phyloP scores from a whole-genome alignment of 164 flowering plant genomes.

The Macadamia tetraphylla region DNA sequence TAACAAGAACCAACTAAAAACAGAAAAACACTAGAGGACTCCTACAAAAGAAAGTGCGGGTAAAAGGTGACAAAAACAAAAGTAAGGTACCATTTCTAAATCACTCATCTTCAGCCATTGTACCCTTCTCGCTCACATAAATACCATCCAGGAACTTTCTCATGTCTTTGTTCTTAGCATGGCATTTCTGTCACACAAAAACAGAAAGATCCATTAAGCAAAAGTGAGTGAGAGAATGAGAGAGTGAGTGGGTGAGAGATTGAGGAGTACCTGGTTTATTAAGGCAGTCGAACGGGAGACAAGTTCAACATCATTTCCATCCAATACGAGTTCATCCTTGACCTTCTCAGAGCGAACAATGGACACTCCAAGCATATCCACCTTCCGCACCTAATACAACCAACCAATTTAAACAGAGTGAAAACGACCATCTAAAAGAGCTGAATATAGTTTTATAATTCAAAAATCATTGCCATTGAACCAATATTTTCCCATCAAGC shows the following conservation, averaged over 20 bases:
- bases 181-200: conserved; percentile 45
- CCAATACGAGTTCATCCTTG: conserved; percentile 66
- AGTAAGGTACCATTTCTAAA: background rate
- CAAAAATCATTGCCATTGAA: background rate
- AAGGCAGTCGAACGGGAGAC: conserved; percentile 58
- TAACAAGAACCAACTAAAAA: too few species aligned
- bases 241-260: background rate
- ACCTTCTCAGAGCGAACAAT: conserved; percentile 68
- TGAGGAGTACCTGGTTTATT: conserved; percentile 45
- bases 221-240: background rate
- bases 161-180: conserved; percentile 65
- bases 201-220: background rate
- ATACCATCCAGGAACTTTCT: conserved; percentile 64
- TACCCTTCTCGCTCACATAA: conserved; percentile 59
- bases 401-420: background rate
- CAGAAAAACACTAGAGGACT: too few species aligned
- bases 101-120: conserved; percentile 31
- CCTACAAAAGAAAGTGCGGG: too few species aligned
- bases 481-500: background rate
- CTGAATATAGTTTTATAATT: background rate
- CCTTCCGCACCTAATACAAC: conserved; percentile 51
- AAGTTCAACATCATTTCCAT: conserved; percentile 67
- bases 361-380: conserved; percentile 69
- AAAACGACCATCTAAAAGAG: background rate
- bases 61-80: too few species aligned